Evolutionary conservation across 495 filamentous ascomycete species (phyloP).

Genomic region (Xylaria intraflava): DNA sequence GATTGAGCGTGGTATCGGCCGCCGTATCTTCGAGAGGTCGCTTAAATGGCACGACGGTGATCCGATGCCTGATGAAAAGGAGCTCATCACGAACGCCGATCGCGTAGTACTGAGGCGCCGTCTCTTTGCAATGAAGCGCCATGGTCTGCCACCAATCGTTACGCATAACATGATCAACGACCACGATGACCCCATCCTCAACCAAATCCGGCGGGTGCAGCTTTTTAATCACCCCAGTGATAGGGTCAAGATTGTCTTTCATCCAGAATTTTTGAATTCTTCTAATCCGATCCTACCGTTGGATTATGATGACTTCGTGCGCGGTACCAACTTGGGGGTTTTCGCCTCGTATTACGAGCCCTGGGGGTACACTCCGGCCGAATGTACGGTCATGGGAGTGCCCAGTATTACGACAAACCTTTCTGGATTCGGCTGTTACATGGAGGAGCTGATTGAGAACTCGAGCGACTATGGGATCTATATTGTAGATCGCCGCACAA

Average conservation of each 20-base stretch:
- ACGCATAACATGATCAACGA: slow-evolving; percentile 99
- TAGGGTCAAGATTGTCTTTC: slow-evolving; percentile 95
- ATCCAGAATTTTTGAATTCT: slow-evolving; percentile 94
- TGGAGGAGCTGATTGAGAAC: slow-evolving; percentile 99
- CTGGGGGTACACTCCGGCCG: slow-evolving; percentile 97
- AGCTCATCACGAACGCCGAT: slow-evolving; percentile 83
- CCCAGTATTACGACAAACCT: slow-evolving; percentile 97
- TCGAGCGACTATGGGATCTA: slow-evolving; percentile 97
- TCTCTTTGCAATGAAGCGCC: slow-evolving; percentile 92
- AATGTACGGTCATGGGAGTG: slow-evolving; percentile 99
- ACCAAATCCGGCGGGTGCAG: slow-evolving; percentile 92
- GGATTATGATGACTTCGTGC: slow-evolving; percentile 98
- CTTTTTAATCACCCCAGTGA: slow-evolving; percentile 94
- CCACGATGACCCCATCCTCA: slow-evolving; percentile 84
- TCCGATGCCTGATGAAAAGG: slow-evolving; percentile 88
- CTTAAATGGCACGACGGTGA: slow-evolving; percentile 92
- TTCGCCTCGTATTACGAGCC: slow-evolving; percentile 99
- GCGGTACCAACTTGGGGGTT: slow-evolving; percentile 89
- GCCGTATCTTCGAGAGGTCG: slow-evolving; percentile 88
- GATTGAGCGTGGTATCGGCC: slow-evolving; percentile 84
- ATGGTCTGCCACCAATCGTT: slow-evolving; percentile 84
- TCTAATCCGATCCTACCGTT: slow-evolving; percentile 91
- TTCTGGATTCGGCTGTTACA: slow-evolving; percentile 97
- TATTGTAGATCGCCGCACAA: slow-evolving; percentile 91
- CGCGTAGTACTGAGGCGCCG: slow-evolving; percentile 87